Base-by-base conservation (phyloP, 2,329 filamentous ascomycete genomes). In the Epichloe sibirici region DNA sequence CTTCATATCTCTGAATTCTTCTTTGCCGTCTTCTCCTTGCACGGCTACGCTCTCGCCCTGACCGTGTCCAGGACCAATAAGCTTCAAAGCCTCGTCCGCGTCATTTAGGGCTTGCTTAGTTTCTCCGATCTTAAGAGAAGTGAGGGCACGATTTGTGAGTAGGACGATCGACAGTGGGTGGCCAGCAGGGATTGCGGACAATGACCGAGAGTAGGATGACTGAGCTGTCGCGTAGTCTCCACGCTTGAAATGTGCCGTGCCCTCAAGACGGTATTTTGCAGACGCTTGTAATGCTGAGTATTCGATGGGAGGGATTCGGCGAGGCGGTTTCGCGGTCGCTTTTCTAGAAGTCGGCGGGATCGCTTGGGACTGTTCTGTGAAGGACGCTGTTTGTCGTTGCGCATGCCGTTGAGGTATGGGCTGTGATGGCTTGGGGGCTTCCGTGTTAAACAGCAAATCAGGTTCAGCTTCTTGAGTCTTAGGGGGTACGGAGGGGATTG, bases 161-260 rank as follows among this genome's bases (percentile, higher is more conserved):
- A 97, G 78, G n/a, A 97, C 74, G 54, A 97, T 93, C 17, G 81
- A 81, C 25, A 97, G 75, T 0, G 91, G 91, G 65, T 98, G 93
- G 4, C 76, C 78, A 13, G 79, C 69, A 1, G 93, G 93, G 35
- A 98, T 74, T 39, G 82, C 79, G 1, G 78, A 72, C 3, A 98
- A 73, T 1, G 93, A 89, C 34, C 80, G 78, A 0, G 86, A 82
- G 67, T 97, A 98, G 1, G 86, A 84, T 21, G 82, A 76, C 62
- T 96, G 89, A 0, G 93, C 93, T 9, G 86, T 79, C 17, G 88
- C 85, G 66, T 89, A 98, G 67, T 98, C 93, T 37, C 93, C 93
- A 38, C 88, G 82, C 69, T 96, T 97, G 72, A 95, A 97, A 58
- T 94, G 87, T 51, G 86, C 85, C 9, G 90, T 88, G 17, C 91